These are phyloP conservation scores for Olyra latifolia DNA, from an alignment of 176 grass and related monocot genomes.

Conservation along the genomic window DNA sequence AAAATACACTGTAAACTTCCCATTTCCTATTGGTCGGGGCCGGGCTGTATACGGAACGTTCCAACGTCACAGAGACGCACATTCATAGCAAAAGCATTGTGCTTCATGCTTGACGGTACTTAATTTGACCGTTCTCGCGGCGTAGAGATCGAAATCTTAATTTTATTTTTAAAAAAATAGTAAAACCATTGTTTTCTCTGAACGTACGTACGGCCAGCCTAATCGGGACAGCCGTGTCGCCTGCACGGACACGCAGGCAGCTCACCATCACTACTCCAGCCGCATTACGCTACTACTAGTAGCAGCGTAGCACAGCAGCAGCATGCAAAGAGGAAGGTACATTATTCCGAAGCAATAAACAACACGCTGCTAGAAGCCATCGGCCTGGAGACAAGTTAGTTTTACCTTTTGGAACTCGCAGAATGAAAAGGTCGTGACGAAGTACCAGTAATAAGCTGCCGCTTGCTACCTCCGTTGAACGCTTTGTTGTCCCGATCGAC, in stretches of 20 bases:
- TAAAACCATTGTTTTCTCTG: neutral
- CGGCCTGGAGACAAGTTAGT: neutral
- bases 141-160: too few relatives aligned
- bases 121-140: too few relatives aligned
- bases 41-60: neutral
- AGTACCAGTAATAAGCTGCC: too few relatives aligned
- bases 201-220: too few relatives aligned
- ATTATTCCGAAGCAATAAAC: neutral
- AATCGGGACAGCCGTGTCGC: too few relatives aligned
- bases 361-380: conserved; percentile 20
- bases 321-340: neutral
- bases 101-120: too few relatives aligned
- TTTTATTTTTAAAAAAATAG: too few relatives aligned
- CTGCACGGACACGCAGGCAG: neutral
- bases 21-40: neutral
- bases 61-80: too few relatives aligned
- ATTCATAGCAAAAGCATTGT: too few relatives aligned
- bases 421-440: neutral
- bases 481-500: neutral
- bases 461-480: neutral
- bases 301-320: neutral
- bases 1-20: neutral
- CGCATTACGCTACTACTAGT: neutral
- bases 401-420: neutral
- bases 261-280: neutral